phyloP scores from a whole-genome alignment of 306 rosid species.

The Neltuma alba region DNA sequence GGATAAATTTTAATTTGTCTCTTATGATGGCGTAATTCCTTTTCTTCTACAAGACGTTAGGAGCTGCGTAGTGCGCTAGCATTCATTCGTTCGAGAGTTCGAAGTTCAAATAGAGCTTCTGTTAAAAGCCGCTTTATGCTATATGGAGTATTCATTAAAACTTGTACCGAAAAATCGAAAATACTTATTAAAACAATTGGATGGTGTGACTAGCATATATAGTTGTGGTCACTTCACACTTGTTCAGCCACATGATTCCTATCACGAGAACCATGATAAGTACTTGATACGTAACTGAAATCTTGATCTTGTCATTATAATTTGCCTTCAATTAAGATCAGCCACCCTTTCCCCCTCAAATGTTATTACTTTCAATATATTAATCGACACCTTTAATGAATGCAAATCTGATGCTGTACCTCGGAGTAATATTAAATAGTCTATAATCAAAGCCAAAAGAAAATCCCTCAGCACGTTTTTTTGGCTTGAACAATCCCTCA shows the following conservation, averaged over 20 bases:
- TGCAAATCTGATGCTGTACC: background rate
- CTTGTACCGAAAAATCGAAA: background rate
- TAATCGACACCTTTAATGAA: background rate
- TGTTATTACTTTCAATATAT: background rate
- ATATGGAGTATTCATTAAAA: background rate
- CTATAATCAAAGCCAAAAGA: background rate
- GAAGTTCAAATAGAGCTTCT: constrained; percentile 5
- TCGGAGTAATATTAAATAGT: background rate
- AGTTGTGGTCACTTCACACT: background rate
- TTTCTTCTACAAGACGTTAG: constrained; percentile 38
- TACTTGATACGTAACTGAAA: background rate
- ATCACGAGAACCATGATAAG: background rate
- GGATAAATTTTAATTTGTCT: too few species aligned
- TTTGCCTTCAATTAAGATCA: background rate
- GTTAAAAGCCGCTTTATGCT: constrained; percentile 1
- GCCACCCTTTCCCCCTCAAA: background rate
- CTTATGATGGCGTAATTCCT: constrained; percentile 10
- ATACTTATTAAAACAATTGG: constrained; percentile 2
- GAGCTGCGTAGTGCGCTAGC: constrained; percentile 30
- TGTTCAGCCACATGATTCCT: background rate
- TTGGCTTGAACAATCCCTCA: background rate
- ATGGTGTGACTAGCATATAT: background rate
- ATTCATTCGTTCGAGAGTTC: constrained; percentile 31
- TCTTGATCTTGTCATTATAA: background rate
- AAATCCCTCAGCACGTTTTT: background rate